phyloP scores from a whole-genome alignment of 805 yeast species.

The Metschnikowia noctiluminum region DNA sequence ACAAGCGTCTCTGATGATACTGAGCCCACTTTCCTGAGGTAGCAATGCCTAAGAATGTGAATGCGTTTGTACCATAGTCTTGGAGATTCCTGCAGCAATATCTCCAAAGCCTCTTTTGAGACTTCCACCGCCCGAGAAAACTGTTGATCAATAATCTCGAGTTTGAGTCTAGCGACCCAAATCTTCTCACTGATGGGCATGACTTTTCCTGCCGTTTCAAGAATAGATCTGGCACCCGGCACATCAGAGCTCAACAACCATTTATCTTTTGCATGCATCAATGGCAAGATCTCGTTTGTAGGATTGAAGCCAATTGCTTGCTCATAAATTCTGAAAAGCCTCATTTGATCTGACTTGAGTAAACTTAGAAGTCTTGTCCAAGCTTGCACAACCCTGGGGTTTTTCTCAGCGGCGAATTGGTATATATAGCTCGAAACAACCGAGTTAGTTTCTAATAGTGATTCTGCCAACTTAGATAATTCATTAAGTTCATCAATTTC shows the following conservation, averaged over 20 bases:
- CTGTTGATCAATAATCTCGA: constrained; percentile 47
- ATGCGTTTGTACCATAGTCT: constrained; percentile 63
- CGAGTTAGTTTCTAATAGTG: constrained; percentile 28
- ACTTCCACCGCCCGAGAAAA: constrained; percentile 28
- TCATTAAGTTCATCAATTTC: constrained; percentile 14
- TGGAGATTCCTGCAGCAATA: constrained; percentile 26
- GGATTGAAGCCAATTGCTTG: constrained; percentile 52
- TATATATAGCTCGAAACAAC: constrained; percentile 41
- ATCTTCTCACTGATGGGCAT: constrained; percentile 50
- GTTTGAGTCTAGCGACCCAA: constrained; percentile 70
- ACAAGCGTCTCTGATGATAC: constrained; percentile 16
- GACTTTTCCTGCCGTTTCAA: constrained; percentile 44
- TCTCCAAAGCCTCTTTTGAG: constrained; percentile 22
- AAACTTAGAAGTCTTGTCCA: constrained; percentile 50
- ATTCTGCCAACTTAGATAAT: constrained; percentile 1
- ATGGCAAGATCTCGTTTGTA: constrained; percentile 46
- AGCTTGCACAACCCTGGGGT: constrained; percentile 43
- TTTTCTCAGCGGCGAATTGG: constrained; percentile 41
- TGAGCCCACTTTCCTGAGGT: constrained; percentile 17
- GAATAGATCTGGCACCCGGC: constrained; percentile 49
- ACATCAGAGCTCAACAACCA: constrained; percentile 50
- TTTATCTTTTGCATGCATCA: constrained; percentile 71
- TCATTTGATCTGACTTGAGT: constrained; percentile 20
- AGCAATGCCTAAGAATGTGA: constrained; percentile 43
- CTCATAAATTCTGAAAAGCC: constrained; percentile 42